Evolutionary conservation across 169 alveolate species (phyloP), one percentile per base, ranked within the genome.

Genomic region (Babesia caballi): DNA sequence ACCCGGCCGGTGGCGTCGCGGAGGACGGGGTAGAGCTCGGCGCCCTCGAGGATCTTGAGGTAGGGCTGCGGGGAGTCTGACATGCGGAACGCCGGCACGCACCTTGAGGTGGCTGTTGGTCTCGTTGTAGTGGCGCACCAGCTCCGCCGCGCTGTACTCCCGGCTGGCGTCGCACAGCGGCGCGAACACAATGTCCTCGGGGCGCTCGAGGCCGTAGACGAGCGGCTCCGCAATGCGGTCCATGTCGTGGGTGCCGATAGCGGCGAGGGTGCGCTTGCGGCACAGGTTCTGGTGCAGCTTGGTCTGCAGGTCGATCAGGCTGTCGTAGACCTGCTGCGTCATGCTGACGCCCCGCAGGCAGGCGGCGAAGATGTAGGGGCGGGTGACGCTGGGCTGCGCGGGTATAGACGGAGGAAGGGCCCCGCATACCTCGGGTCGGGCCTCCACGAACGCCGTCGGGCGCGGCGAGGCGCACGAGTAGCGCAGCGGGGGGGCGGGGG

Each of bases 211-310:
- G 70, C 92, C 92, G 82, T 95, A 97, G 28, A 68, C 53, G 67
- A 97, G 90, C 21, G 98, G 98, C 14, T 97, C 97, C 56, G 86
- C 68, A 17, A 96, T 82, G 41, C 93, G 91, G 76, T 95, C 98
- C 73, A 92, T 87, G 82, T 97, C 99, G 86, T 97, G 98, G 30
- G 98, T 95, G 27, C 99, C 99, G 60, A 97, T 96, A 30, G 98
- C 95, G 25, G 93, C 97, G 27, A 95, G 75, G 35, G 96, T 85
- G 82, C 99, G 89, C 53, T 92, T 92, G 68, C 98, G 85, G 87
- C 99, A 96, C 38, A 96, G 91, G 84, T 97, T 98, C 73, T 95
- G 97, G 83, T 98, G 99, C 42, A 98, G 91, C 83, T 97, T 96
- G 76, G 95, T 99, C 80, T 97, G 98, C 52, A 96, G 87, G 68